These are phyloP conservation scores for Nakazawaea populi DNA, from an alignment of 805 yeast species.

Conservation along the genomic window DNA sequence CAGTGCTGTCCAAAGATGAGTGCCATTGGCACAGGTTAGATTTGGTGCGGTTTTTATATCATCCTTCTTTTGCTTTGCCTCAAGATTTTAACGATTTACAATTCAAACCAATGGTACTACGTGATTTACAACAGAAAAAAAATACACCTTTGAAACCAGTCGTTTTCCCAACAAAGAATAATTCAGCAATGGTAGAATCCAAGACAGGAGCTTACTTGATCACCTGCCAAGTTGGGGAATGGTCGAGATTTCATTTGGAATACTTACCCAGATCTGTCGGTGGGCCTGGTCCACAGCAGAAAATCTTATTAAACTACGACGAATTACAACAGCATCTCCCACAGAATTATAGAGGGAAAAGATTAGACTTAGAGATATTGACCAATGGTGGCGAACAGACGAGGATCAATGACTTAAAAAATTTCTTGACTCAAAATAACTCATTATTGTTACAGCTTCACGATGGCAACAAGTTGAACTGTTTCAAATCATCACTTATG, in stretches of 20 bases:
- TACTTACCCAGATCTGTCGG: slow-evolving; percentile 50
- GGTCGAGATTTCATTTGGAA: slow-evolving; percentile 54
- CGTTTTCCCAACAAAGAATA: slow-evolving; percentile 23
- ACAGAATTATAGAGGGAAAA: slow-evolving; percentile 24
- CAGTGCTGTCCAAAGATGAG: slow-evolving; percentile 45
- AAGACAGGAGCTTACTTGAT: slow-evolving; percentile 67
- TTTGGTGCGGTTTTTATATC: slow-evolving; percentile 68
- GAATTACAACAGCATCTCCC: slow-evolving; percentile 36
- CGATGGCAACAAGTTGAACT: background rate
- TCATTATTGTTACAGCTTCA: slow-evolving; percentile 13
- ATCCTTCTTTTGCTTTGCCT: slow-evolving; percentile 74
- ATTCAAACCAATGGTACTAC: slow-evolving; percentile 28
- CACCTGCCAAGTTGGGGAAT: slow-evolving; percentile 62
- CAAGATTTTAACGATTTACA: slow-evolving; percentile 43
- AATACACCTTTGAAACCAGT: slow-evolving; percentile 34
- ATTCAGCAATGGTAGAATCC: slow-evolving; percentile 24
- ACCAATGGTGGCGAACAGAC: slow-evolving; percentile 58
- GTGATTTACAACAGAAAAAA: slow-evolving; percentile 1
- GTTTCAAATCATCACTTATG: slow-evolving; percentile 10
- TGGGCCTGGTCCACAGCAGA: slow-evolving; percentile 57
- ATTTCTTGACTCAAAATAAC: slow-evolving; percentile 20
- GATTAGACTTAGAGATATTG: slow-evolving; percentile 47
- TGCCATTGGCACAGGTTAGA: slow-evolving; percentile 90
- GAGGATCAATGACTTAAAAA: slow-evolving; percentile 42
- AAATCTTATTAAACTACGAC: slow-evolving; percentile 41